Evolutionary conservation across 352 stramenopile genomes (phyloP).

Genomic region (Globisporangium camurandrum): DNA sequence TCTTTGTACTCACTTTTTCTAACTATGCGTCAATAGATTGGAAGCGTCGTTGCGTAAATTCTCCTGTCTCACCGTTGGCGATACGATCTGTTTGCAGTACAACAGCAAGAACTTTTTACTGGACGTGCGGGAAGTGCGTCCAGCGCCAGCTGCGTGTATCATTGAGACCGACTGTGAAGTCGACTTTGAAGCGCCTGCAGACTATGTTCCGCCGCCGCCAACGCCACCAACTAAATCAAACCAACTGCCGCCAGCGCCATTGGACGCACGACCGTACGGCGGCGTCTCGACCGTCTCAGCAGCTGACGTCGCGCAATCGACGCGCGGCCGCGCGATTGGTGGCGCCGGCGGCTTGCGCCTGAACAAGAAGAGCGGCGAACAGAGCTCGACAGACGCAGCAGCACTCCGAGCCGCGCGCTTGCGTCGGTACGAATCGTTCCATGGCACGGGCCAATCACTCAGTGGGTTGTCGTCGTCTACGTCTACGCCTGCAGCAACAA

Average conservation of each 20-base stretch:
- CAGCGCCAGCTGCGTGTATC: constrained; percentile 95
- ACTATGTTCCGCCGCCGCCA: constrained; percentile 60
- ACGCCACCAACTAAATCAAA: too few species aligned
- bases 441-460: constrained; percentile 70
- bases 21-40: constrained; percentile 23
- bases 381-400: constrained; percentile 45
- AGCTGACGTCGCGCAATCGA: constrained; percentile 4
- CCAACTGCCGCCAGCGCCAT: constrained; percentile 30
- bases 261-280: constrained; percentile 52
- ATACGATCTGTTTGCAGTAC: constrained; percentile 98
- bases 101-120: constrained; percentile 99
- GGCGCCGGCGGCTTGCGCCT: constrained; percentile 49
- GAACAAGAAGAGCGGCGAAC: constrained; percentile 55
- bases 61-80: constrained; percentile 97
- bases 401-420: constrained; percentile 65
- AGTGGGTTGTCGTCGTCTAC: constrained; percentile 47
- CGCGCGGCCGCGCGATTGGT: constrained; percentile 13
- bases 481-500: constrained; percentile 10
- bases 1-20: background rate
- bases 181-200: constrained; percentile 96
- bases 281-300: constrained; percentile 21
- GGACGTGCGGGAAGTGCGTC: constrained; percentile 96
- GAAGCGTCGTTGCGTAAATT: constrained; percentile 84
- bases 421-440: constrained; percentile 78
- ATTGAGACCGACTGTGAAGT: constrained; percentile 99